Base-by-base conservation (phyloP, 2,329 filamentous ascomycete species). In the Penicillium expansum region DNA sequence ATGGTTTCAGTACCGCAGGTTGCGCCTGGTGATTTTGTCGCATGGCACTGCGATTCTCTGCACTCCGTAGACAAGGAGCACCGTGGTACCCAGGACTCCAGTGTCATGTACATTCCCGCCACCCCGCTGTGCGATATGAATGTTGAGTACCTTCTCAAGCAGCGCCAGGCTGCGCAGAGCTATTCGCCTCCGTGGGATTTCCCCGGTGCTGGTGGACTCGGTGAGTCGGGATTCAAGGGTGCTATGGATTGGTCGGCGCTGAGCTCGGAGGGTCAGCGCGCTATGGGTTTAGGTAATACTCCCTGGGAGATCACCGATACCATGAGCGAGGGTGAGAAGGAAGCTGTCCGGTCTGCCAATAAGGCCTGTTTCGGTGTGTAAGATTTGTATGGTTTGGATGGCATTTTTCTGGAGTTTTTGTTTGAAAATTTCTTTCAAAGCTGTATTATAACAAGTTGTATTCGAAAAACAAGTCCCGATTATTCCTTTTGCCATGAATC, bases 41-140 rank as follows among this genome's bases (percentile, higher is more conserved):
- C 85, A 64, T 83, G 91, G 91, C 91, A 95, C 71, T 93, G 90
- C 71, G 89, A 92, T 58, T 70, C 80, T 13, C 88, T 95, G 48
- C 92, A 96, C 70, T 85, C 91, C 0, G 92, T 97, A 0, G 92
- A 97, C 75, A 87, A 85, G 62, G 79, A 86, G 1, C 92, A 97
- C 70, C 74, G 74, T 1, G 93, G 92, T 1, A 79, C 76, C 1
- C 74, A 78, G 0, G 92, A 97, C 72, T 91, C 89, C 0, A 92
- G 87, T 64, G 92, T 96, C 0, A 69, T 97, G 58, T 97, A 97
- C 68, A 96, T 97, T 54, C 92, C 92, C 0, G 87, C 90, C 0
- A 94, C 90, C 53, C 92, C 92, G 0, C 80, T 91, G 30, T 96
- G 91, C 0, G 83, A 87, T 52, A 76, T 80, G 38, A 96, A 94